Evolutionary conservation across 1,284 basidiomycete species (phyloP), one percentile per base, ranked within the genome.

Genomic region (Coriolopsis trogii): DNA sequence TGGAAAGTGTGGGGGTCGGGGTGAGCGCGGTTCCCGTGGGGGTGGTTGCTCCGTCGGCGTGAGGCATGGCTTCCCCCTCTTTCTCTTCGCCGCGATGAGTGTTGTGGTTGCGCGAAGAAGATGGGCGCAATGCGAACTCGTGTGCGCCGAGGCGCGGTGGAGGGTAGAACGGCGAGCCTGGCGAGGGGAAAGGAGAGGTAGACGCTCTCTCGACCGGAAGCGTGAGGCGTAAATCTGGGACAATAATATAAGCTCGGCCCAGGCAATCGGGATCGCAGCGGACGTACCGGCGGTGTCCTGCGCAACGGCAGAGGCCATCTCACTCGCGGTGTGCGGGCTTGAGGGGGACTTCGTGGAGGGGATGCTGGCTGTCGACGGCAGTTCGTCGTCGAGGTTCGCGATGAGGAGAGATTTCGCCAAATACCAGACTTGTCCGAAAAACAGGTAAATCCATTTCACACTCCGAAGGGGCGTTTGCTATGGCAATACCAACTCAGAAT

Each of bases 181-280:
- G 85, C 0, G 83, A 85, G 1, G 85, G 85, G 63, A 87, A 87
- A 4, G 84, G 83, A 8, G 81, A 81, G 0, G 78, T 71, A 23
- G 79, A 74, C 8, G 76, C 70, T 24, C 70, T 67, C 57, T 78
- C 73, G 43, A 79, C 62, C 30, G 73, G 70, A 50, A 81, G 70
- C 8, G 77, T 77, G 39, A 81, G 73, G 46, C 74, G 68, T 47
- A 62, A 48, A 56, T 70, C 69, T 69, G 60, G 38, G 53, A 53
- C 56, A 53, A 53, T 51, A 49, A 48, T 55, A 53, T 59, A 56
- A 55, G 51, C 51, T 48, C 53, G 42, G 34, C 25, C 43, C 49
- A 36, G 8, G 43, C 18, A 39, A 18, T 50, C 46, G 43, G 42
- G 29, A 24, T 25, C 40, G 41, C 37, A 28, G 29, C 26, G 37